Evolutionary conservation across 345 rosid genomes (phyloP), one percentile per base, ranked within the genome.

Genomic region (Eucalyptus regnans): DNA sequence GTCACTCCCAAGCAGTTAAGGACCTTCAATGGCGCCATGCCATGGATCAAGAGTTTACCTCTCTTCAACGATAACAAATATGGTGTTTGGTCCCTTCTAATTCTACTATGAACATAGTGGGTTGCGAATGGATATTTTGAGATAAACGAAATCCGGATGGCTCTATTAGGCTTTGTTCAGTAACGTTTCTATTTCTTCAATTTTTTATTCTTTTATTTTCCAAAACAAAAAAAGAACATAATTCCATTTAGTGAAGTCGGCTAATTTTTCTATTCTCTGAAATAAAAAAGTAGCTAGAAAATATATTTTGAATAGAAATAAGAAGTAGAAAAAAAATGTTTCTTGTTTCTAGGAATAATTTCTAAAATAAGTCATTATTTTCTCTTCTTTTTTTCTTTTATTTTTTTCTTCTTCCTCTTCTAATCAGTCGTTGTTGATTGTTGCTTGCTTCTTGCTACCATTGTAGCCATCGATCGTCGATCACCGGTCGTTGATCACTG

Each of bases 401-500:
- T 46, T 46, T 46, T 46, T 46, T 46, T 9, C 23, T 7, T 18
- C 56, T 52, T 52, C 56, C 23, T 18, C 56, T 52, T 52, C 4
- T 52, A 7, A 52, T 52, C 0, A 1, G 9, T 52, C 56, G 18
- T 7, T 3, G 2, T 0, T 52, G 4, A 7, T 52, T 52, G 8
- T 52, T 52, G 23, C 56, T 52, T 52, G 23, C 56, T 52, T 52
- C 56, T 52, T 52, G 23, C 9, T 52, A 52, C 2, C 23, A 1
- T 52, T 18, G 22, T 2, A 52, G 4, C 9, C 56, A 52, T 9
- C 2, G 2, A 4, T 51, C 4, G 0, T 51, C 1, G 2, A 52
- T 52, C 1, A 1, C 0, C 18, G 9, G 20, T 51, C 2, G 1
- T 18, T 3, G 1, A 51, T 51, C 54, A 51, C 2, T 7, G 1